These are phyloP conservation scores for Pyropia yezoensis DNA, from an alignment of 23 red algal genomes.

Conservation along the genomic window DNA sequence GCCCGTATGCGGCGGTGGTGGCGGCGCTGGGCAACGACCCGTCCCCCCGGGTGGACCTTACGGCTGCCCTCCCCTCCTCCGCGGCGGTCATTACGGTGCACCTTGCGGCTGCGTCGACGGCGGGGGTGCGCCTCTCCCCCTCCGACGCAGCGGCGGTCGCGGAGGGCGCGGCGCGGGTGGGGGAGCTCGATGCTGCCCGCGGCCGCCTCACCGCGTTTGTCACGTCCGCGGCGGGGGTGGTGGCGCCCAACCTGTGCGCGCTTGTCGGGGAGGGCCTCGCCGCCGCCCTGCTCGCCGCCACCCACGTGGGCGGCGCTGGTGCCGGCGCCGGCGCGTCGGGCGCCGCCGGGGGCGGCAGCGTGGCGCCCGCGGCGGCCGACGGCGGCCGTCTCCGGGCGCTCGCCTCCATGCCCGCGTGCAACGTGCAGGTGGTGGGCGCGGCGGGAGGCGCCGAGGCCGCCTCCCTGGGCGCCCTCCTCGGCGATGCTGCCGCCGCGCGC, in stretches of 20 bases:
- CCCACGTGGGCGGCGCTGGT: too few species aligned
- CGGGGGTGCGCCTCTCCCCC: conserved; percentile 18
- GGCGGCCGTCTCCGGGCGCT: conserved; percentile 48
- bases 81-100: conserved; percentile 67
- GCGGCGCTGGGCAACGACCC: conserved; percentile 16
- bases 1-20: conserved; percentile 51
- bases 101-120: conserved; percentile 36
- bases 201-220: conserved; percentile 27
- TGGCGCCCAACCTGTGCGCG: conserved; percentile 60
- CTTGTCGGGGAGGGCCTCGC: conserved; percentile 49
- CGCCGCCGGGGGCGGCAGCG: neutral
- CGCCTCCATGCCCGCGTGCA: conserved; percentile 66
- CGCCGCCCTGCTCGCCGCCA: conserved; percentile 41
- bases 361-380: neutral
- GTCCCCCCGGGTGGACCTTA: conserved; percentile 20
- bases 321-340: too few species aligned
- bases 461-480: conserved; percentile 16
- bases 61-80: conserved; percentile 42
- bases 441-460: neutral
- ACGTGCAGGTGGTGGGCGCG: conserved; percentile 62
- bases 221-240: conserved; percentile 20
- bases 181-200: conserved; percentile 24
- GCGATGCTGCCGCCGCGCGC: conserved; percentile 12
- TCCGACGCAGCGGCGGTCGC: conserved; percentile 35
- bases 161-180: conserved; percentile 12